phyloP scores from a whole-genome alignment of 2,329 filamentous ascomycete genomes.

The Didymella keratinophila region DNA sequence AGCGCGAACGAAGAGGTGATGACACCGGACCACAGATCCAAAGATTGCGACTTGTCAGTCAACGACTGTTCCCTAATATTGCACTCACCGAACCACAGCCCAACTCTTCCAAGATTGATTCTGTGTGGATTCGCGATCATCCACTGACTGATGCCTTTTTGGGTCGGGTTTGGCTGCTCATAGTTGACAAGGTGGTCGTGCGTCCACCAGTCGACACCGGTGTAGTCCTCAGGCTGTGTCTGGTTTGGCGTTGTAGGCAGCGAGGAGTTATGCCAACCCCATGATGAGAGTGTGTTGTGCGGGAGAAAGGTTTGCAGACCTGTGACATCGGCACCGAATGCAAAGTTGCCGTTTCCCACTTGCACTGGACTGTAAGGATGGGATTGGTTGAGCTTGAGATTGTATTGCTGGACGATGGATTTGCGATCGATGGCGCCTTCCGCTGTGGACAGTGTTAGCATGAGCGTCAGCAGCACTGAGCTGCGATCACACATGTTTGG shows the following conservation, averaged over 20 bases:
- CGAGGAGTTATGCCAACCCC: constrained; percentile 58
- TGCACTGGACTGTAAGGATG: constrained; percentile 62
- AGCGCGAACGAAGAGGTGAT: constrained; percentile 1
- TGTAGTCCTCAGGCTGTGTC: constrained; percentile 50
- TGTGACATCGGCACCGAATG: constrained; percentile 57
- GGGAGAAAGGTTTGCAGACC: constrained; percentile 57
- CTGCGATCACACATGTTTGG: neutral
- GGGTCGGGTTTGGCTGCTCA: constrained; percentile 52
- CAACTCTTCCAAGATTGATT: constrained; percentile 60
- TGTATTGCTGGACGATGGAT: constrained; percentile 51
- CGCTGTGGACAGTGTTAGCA: neutral
- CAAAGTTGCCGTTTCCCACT: constrained; percentile 59
- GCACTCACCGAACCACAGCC: constrained; percentile 54
- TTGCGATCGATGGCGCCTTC: constrained; percentile 40
- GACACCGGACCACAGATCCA: constrained; percentile 6
- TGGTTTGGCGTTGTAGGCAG: constrained; percentile 52
- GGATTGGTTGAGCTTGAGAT: constrained; percentile 58
- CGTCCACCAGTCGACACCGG: constrained; percentile 56
- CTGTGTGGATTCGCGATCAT: constrained; percentile 63
- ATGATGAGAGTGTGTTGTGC: constrained; percentile 54
- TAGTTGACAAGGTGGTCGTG: constrained; percentile 56
- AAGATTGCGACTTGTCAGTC: constrained; percentile 21
- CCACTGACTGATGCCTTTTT: constrained; percentile 60
- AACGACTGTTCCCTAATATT: constrained; percentile 55
- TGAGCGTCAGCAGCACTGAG: neutral